Evolutionary conservation across 2,329 filamentous ascomycete species (phyloP), one percentile per base, ranked within the genome.

Genomic region (Sclerotiophoma versabilis): DNA sequence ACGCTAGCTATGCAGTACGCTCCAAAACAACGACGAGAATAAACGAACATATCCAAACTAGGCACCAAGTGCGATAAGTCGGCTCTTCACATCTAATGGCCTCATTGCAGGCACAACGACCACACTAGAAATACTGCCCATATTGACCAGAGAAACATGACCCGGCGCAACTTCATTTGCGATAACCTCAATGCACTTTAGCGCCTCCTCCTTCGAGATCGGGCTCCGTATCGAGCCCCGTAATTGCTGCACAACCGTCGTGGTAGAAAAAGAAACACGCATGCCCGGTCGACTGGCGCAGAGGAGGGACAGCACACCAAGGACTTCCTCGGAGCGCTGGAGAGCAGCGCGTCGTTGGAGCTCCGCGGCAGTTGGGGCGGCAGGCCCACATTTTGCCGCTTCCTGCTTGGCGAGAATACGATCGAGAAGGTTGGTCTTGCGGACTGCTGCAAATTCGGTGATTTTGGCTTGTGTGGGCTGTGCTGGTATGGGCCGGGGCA

Each of bases 381-480:
- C 60, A 1, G 77, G 74, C 1, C 73, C 69, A 17, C 65, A 62
- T 23, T 76, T 72, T 5, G 73, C 71, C 20, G 72, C 62, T 22
- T 73, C 72, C 64, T 82, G 79, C 64, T 82, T 83, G 17, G 80
- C 80, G 12, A 80, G 76, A 42, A 83, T 80, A 49, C 80, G 79
- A 46, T 81, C 79, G 33, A 82, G 76, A 17, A 83, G 77, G 36
- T 75, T 77, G 22, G 75, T 73, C 55, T 77, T 75, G 54, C 79
- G 78, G 12, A 76, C 69, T 17, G 73, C 67, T 22, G 73, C 65
- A 42, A 74, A 75, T 20, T 72, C 69, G 10, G 71, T 69, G 22
- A 77, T 74, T 51, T 76, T 79, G 20, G 66, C 33, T 60, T 74
- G 63, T 27, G 58, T 45, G 20, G 64, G 63, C 17, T 66, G 62